These are phyloP conservation scores for Sphenostylis stenocarpa DNA, from an alignment of 306 rosid genomes.

Conservation along the genomic window DNA sequence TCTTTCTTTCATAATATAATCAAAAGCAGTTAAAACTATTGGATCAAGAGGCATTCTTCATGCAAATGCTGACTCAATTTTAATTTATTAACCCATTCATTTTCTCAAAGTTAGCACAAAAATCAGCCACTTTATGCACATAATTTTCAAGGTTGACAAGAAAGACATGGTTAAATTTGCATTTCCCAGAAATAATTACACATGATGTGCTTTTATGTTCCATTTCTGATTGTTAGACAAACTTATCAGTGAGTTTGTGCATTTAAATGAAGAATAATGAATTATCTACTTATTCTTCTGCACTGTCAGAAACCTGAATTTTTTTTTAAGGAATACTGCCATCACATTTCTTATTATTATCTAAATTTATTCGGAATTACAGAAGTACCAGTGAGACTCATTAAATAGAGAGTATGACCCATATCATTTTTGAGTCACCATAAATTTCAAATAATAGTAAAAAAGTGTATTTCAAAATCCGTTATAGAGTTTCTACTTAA, in stretches of 20 bases:
- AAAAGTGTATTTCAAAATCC: no score
- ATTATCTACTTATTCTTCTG: not conserved
- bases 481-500: not conserved
- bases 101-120: constrained; percentile 18
- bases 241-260: not conserved
- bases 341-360: not conserved
- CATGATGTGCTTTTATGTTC: not conserved
- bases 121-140: constrained; percentile 21
- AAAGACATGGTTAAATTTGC: not conserved
- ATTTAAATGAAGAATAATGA: constrained; percentile 2
- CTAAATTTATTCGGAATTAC: not conserved
- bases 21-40: not conserved
- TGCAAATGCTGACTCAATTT: not conserved
- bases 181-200: constrained; percentile 6
- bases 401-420: not conserved
- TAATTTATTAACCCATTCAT: not conserved
- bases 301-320: not conserved
- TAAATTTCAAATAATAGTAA: not conserved
- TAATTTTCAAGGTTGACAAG: constrained; percentile 14
- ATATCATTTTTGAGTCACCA: not conserved
- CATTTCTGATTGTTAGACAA: not conserved
- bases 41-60: not conserved
- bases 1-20: not conserved
- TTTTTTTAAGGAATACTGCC: not conserved
- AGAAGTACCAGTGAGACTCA: not conserved